Evolutionary conservation across 2,329 filamentous ascomycete genomes (phyloP).

Genomic region (Aspergillus aculeatus): DNA sequence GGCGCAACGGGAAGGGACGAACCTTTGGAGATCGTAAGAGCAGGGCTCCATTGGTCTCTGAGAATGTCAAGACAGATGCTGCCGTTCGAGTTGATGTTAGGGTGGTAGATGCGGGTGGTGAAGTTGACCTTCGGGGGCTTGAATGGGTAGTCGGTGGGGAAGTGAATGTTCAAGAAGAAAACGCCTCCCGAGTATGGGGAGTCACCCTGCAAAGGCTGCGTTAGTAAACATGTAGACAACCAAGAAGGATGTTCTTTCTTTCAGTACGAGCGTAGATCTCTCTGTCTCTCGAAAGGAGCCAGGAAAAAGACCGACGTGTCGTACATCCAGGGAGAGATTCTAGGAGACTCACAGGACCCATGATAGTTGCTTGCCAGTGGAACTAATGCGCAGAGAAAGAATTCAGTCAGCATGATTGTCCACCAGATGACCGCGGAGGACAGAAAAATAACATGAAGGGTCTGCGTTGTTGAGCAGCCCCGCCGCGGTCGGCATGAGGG

Average conservation of each 20-base stretch:
- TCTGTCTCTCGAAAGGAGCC: not conserved
- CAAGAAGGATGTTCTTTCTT: not conserved
- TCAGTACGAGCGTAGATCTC: constrained; percentile 1
- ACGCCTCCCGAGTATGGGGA: constrained; percentile 97
- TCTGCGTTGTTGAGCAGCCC: constrained; percentile 18
- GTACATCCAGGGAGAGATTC: not conserved
- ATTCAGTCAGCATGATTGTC: constrained; percentile 26
- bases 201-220: constrained; percentile 64
- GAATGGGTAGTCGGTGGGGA: constrained; percentile 99
- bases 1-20: constrained; percentile 26
- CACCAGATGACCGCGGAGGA: not conserved
- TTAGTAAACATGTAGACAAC: constrained; percentile 29
- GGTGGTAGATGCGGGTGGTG: constrained; percentile 98
- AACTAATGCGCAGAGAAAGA: constrained; percentile 61
- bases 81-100: constrained; percentile 99
- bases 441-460: not conserved
- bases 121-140: constrained; percentile 99
- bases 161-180: constrained; percentile 98
- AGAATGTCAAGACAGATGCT: constrained; percentile 99
- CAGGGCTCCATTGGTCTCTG: constrained; percentile 98
- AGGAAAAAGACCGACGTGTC: not conserved
- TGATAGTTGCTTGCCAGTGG: constrained; percentile 99
- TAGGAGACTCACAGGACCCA: constrained; percentile 82
- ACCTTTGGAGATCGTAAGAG: constrained; percentile 98
- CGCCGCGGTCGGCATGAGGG: constrained; percentile 23